These are phyloP conservation scores for Coprinellus micaceus DNA, from an alignment of 768 basidiomycete genomes.

Conservation along the genomic window DNA sequence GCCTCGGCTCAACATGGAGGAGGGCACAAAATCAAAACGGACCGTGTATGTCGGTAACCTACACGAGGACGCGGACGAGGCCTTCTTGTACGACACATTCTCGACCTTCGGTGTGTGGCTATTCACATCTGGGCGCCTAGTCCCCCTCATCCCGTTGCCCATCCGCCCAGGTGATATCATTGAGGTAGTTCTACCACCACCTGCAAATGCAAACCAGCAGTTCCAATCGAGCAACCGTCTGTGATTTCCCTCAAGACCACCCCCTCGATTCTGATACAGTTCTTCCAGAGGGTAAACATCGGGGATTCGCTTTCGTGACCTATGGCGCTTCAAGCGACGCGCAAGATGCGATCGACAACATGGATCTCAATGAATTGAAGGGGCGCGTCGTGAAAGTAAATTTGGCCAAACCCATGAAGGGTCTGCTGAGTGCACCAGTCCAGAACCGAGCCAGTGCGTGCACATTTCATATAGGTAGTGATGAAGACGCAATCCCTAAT, in stretches of 20 bases:
- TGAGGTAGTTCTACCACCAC: constrained; percentile 78
- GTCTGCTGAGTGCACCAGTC: constrained; percentile 50
- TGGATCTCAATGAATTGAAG: constrained; percentile 88
- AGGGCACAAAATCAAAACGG: constrained; percentile 81
- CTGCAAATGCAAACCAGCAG: constrained; percentile 65
- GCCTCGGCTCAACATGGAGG: constrained; percentile 53
- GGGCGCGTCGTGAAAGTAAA: constrained; percentile 80
- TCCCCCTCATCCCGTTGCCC: neutral
- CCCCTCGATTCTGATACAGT: constrained; percentile 7
- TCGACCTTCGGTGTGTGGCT: constrained; percentile 70
- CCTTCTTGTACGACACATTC: constrained; percentile 72
- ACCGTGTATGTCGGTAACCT: constrained; percentile 84
- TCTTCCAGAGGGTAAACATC: constrained; percentile 67
- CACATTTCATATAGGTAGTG: neutral
- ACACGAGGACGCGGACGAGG: constrained; percentile 80
- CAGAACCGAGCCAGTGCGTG: constrained; percentile 75
- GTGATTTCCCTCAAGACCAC: neutral
- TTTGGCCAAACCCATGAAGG: constrained; percentile 79
- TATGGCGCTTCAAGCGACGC: constrained; percentile 79
- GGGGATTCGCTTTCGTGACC: constrained; percentile 93
- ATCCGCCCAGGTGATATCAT: constrained; percentile 74
- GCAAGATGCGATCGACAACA: constrained; percentile 97
- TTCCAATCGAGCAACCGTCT: constrained; percentile 36
- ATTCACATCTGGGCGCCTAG: neutral
- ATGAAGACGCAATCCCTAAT: neutral